Evolutionary conservation across 345 rosid species (phyloP).

Genomic region (Gossypium longicalyx): DNA sequence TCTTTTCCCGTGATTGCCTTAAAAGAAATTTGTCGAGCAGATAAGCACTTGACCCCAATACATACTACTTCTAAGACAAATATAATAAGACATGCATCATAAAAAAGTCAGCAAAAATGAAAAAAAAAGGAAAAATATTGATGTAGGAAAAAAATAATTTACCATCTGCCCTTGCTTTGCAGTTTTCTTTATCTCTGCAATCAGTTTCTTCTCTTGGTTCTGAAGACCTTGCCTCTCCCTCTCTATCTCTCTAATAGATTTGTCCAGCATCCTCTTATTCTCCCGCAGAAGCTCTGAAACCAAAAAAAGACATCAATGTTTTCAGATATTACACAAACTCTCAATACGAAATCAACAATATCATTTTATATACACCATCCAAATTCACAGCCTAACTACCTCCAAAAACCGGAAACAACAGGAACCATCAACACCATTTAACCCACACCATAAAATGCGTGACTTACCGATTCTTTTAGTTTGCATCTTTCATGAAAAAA

Average conservation of each 20-base stretch:
- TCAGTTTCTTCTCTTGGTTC: slow-evolving; percentile 86
- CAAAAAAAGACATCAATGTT: slow-evolving; percentile 1
- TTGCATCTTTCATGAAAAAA: background rate
- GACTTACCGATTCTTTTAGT: background rate
- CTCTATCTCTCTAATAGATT: slow-evolving; percentile 91
- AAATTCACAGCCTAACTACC: background rate
- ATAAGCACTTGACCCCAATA: background rate
- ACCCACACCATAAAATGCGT: background rate
- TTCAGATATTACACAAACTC: background rate
- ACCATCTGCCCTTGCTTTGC: slow-evolving; percentile 99
- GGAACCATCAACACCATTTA: background rate
- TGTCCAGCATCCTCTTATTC: slow-evolving; percentile 93
- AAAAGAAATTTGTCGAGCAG: background rate
- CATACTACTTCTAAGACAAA: background rate
- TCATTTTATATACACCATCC: background rate
- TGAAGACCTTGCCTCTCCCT: slow-evolving; percentile 94
- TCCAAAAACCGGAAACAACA: background rate
- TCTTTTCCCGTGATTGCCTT: background rate
- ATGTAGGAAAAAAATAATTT: background rate
- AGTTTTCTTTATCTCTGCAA: slow-evolving; percentile 78
- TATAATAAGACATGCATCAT: background rate
- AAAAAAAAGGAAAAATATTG: background rate
- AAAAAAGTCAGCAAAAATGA: background rate
- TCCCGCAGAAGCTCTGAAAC: slow-evolving; percentile 83
- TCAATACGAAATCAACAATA: background rate